A percentile compares a stretch with the other conserved stretches of the same genome.
Evolutionary conservation across 495 filamentous ascomycete species (phyloP).

Genomic region (Stereocaulon alpinum): DNA sequence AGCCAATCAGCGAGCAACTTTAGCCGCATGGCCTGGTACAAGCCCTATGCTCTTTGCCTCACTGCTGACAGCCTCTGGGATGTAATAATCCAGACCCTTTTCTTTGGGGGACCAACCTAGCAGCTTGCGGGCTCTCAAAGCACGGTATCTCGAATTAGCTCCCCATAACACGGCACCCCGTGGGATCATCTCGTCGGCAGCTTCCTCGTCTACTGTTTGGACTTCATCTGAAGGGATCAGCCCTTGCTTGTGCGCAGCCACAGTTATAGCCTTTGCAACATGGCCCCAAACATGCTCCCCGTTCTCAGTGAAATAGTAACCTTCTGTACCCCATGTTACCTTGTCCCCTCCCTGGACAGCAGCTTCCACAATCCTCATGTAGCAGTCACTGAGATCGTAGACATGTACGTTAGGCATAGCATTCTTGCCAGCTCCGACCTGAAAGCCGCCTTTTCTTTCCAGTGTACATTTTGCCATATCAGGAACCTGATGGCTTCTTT

Average conservation of each 20-base stretch:
- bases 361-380: constrained; percentile 54
- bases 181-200: constrained; percentile 27
- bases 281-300: constrained; percentile 64
- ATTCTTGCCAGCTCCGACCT: constrained; percentile 53
- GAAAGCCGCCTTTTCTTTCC: constrained; percentile 50
- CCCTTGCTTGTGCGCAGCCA: constrained; percentile 52
- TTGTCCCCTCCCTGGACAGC: constrained; percentile 46
- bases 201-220: constrained; percentile 26
- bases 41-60: constrained; percentile 33
- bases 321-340: constrained; percentile 63
- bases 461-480: constrained; percentile 45
- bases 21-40: constrained; percentile 28
- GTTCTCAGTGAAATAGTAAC: constrained; percentile 67
- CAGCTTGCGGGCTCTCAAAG: constrained; percentile 44
- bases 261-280: constrained; percentile 48
- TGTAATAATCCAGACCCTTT: constrained; percentile 18
- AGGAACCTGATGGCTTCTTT: constrained; percentile 55
- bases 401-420: constrained; percentile 69
- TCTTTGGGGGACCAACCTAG: constrained; percentile 45
- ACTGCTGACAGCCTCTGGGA: constrained; percentile 30
- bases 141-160: constrained; percentile 42
- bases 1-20: constrained; percentile 26
- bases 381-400: constrained; percentile 58
- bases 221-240: constrained; percentile 50
- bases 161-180: constrained; percentile 42